phyloP scores from a whole-genome alignment of 2,329 filamentous ascomycete species.

The Aspergillus proliferans region DNA sequence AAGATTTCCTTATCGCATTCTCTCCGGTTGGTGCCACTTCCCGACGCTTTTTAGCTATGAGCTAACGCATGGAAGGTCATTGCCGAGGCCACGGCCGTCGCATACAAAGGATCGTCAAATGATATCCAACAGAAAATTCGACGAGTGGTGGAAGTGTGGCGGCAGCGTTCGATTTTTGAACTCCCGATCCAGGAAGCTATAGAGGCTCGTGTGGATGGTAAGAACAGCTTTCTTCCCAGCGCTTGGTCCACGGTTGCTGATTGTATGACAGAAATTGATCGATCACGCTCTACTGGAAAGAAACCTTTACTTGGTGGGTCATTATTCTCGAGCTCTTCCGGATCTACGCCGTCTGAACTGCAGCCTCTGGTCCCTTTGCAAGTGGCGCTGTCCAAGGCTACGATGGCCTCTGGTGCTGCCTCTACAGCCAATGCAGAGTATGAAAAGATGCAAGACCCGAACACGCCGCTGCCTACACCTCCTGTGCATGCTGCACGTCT shows the following conservation, averaged over 20 bases:
- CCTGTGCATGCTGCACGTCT: constrained; percentile 89
- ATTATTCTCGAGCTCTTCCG: constrained; percentile 57
- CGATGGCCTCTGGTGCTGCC: constrained; percentile 60
- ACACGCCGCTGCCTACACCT: constrained; percentile 63
- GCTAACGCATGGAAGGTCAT: constrained; percentile 52
- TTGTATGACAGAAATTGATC: constrained; percentile 48
- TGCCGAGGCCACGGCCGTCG: constrained; percentile 79
- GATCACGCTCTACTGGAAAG: constrained; percentile 45
- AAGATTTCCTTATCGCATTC: constrained; percentile 88
- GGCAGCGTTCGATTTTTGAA: constrained; percentile 78
- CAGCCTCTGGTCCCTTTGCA: constrained; percentile 68
- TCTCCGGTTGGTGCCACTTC: constrained; percentile 53
- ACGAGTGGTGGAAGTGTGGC: constrained; percentile 92
- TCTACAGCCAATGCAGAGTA: constrained; percentile 74
- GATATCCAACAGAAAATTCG: constrained; percentile 85
- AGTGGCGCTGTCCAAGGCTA: constrained; percentile 66
- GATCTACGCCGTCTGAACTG: constrained; percentile 67
- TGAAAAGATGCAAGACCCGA: constrained; percentile 70
- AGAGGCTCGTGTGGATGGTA: constrained; percentile 73
- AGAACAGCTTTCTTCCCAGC: constrained; percentile 13
- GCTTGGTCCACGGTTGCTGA: constrained; percentile 4
- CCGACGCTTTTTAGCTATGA: background rate
- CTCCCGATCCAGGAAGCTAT: constrained; percentile 70
- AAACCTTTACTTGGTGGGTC: constrained; percentile 60
- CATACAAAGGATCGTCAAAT: constrained; percentile 79